Base-by-base conservation (phyloP, 2,329 filamentous ascomycete species). In the Neofusicoccum kwambonambiense region DNA sequence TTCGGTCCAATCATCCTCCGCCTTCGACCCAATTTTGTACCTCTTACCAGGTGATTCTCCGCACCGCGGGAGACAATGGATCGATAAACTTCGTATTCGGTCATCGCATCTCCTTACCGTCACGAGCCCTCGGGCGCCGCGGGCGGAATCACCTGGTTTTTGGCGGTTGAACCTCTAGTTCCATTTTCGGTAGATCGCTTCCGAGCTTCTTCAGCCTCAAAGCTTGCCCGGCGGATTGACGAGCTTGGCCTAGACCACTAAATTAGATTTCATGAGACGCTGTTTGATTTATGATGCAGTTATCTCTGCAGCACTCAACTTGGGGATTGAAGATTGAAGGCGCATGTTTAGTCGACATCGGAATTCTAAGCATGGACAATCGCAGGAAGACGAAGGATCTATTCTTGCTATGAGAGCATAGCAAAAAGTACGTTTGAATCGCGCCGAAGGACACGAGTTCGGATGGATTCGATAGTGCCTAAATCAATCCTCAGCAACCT, bases 1-100 rank as follows among this genome's bases (percentile, higher is more conserved):
- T 39, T 61, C 57, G 57, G 56, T 19, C 41, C 41, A 60, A 60
- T 47, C 56, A 60, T 60, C 15, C 56, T 19, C 56, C 56, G 42
- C 41, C 15, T 47, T 60, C 42, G n/a, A 39, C 27, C 57, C 57
- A 49, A 39, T 27, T 5, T 50, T 41, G 57, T 31, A 49, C 39
- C 57, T 11, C 22, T 61, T 39, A 27, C 57, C 57, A 47, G 42
- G 57, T 22, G 22, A 61, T 60, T 47, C 6, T 47, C 56, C 56
- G 44, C 41, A n/a, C 12, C 1, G 4, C 41, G 19, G 27, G 41
- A 44, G 41, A 47, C 31, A 35, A 60, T 60, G 27, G 41, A 47
- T 60, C 56, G 56, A 45, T 47, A 35, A 60, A 57, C 9, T 39
- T 61, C 57, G 57, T 49, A 49, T 61, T 61, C 44, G 31, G 4